These are phyloP conservation scores for Ilyonectria mors-panacis DNA, from an alignment of 2,329 filamentous ascomycete genomes.

Conservation along the genomic window DNA sequence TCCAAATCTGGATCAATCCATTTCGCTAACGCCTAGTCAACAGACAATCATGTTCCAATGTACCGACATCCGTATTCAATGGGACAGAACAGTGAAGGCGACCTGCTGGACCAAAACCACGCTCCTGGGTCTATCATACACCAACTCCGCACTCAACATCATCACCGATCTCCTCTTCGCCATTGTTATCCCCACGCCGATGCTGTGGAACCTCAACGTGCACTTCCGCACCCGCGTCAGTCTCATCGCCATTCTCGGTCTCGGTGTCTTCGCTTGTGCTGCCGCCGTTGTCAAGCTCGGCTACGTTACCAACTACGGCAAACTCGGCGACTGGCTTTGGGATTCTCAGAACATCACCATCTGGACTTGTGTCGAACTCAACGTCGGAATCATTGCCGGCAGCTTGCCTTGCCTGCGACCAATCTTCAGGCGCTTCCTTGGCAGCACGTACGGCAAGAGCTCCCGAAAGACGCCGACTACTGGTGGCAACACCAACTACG, in stretches of 20 bases:
- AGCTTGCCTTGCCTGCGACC: constrained; percentile 55
- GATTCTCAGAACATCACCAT: constrained; percentile 63
- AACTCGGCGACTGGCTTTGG: constrained; percentile 60
- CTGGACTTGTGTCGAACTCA: constrained; percentile 59
- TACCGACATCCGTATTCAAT: constrained; percentile 60
- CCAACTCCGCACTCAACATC: constrained; percentile 56
- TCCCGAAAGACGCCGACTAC: constrained; percentile 48
- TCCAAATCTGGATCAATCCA: fast-evolving
- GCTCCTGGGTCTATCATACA: constrained; percentile 60
- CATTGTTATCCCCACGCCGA: constrained; percentile 54
- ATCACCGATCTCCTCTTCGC: constrained; percentile 58
- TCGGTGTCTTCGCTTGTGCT: constrained; percentile 62
- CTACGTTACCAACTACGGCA: constrained; percentile 57
- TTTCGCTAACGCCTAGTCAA: not conserved
- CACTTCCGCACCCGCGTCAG: constrained; percentile 58
- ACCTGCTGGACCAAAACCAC: constrained; percentile 60
- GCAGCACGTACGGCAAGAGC: constrained; percentile 49
- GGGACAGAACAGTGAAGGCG: constrained; percentile 57
- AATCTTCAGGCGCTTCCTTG: constrained; percentile 52
- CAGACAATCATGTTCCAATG: constrained; percentile 65
- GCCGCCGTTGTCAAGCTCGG: constrained; percentile 60
- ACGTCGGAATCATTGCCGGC: constrained; percentile 56
- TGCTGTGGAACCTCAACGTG: constrained; percentile 59
- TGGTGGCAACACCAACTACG: constrained; percentile 43
- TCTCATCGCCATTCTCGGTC: constrained; percentile 57